phyloP scores from a whole-genome alignment of 495 filamentous ascomycete species.

The Lentithecium fluviatile region DNA sequence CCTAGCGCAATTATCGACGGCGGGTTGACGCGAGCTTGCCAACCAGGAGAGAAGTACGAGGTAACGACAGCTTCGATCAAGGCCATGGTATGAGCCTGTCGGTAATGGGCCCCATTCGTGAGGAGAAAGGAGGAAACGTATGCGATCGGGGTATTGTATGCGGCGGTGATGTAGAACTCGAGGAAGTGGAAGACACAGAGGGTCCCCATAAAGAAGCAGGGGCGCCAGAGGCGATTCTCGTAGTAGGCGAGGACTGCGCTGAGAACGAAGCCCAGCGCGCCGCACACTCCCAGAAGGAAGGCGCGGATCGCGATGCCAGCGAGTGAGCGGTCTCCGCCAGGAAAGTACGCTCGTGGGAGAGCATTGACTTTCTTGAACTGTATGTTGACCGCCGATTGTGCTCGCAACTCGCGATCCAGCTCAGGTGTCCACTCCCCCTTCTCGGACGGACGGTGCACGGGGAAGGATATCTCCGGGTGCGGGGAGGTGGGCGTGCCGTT shows the following conservation, averaged over 20 bases:
- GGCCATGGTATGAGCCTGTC: constrained; percentile 74
- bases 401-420: constrained; percentile 31
- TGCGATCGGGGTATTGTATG: constrained; percentile 74
- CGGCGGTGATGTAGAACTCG: constrained; percentile 87
- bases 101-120: constrained; percentile 80
- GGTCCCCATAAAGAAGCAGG: constrained; percentile 72
- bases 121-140: constrained; percentile 75
- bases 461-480: constrained; percentile 33
- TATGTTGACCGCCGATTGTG: constrained; percentile 25
- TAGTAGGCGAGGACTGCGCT: constrained; percentile 46
- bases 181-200: constrained; percentile 91
- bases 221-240: constrained; percentile 67
- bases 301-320: constrained; percentile 75
- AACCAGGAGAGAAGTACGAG: constrained; percentile 55
- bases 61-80: constrained; percentile 67
- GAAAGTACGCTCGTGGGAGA: constrained; percentile 31
- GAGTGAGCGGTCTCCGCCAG: constrained; percentile 53
- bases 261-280: constrained; percentile 47
- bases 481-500: constrained; percentile 18
- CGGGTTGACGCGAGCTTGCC: constrained; percentile 45
- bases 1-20: constrained; percentile 49
- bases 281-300: constrained; percentile 56
- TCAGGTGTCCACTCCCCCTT: constrained; percentile 22
- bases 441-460: constrained; percentile 22
- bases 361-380: not conserved